A percentile compares a stretch with the other conserved stretches of the same genome.
Evolutionary conservation across 345 rosid species (phyloP).

Genomic region (Pistacia atlantica): DNA sequence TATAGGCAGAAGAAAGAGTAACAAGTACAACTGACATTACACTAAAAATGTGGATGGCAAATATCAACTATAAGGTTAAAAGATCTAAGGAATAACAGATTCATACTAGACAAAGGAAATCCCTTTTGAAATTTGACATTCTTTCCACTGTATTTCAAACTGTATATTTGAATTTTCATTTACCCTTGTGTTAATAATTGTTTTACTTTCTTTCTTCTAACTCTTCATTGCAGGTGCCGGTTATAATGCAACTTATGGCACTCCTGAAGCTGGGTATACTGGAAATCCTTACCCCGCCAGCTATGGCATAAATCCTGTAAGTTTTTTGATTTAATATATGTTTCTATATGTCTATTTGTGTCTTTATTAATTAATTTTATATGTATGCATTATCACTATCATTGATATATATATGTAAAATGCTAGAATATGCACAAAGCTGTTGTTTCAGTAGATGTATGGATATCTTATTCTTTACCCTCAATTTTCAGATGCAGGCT

Average conservation of each 20-base stretch:
- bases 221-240: conserved; percentile 44
- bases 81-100: not conserved
- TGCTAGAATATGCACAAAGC: not conserved
- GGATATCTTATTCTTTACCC: conserved; percentile 7
- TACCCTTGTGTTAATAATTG: not conserved
- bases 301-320: conserved; percentile 84
- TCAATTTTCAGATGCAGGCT: conserved; percentile 51
- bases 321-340: conserved; percentile 28
- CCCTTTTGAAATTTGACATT: not conserved
- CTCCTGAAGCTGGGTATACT: conserved; percentile 69
- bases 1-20: not conserved
- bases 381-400: not conserved
- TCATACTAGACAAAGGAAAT: not conserved
- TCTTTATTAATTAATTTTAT: conserved; percentile 12
- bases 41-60: not conserved
- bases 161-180: not conserved
- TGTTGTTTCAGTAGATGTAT: not conserved
- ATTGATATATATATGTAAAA: not conserved
- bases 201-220: conserved; percentile 4
- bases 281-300: conserved; percentile 63
- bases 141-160: not conserved
- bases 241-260: conserved; percentile 60
- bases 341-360: not conserved
- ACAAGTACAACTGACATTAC: not conserved
- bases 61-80: not conserved